These are phyloP conservation scores for Rhododendron kiyosumense DNA, from an alignment of 148 eudicot species.

Conservation along the genomic window DNA sequence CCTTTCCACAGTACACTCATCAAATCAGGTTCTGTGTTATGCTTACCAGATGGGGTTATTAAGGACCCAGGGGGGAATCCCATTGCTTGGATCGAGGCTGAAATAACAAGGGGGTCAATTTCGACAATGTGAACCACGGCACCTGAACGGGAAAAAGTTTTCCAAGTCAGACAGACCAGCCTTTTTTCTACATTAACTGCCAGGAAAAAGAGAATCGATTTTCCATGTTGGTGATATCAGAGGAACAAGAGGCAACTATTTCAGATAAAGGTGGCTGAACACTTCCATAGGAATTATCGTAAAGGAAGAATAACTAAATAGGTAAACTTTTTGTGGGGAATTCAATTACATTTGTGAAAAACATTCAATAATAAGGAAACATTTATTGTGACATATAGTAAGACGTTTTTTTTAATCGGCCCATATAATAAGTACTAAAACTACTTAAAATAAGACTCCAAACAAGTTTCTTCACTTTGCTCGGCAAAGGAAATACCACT, in stretches of 20 bases:
- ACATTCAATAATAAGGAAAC: neutral
- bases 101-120: conserved; percentile 83
- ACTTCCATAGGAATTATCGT: neutral
- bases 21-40: conserved; percentile 30
- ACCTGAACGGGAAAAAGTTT: conserved; percentile 36
- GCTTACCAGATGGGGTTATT: conserved; percentile 45
- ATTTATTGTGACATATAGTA: neutral
- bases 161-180: neutral
- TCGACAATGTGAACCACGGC: conserved; percentile 76
- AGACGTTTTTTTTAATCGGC: neutral
- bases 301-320: neutral
- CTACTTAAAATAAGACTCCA: neutral
- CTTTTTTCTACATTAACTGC: neutral
- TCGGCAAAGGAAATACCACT: neutral
- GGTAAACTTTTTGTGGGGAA: neutral
- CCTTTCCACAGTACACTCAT: conserved; percentile 76
- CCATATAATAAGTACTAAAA: neutral
- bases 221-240: neutral
- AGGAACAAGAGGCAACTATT: neutral
- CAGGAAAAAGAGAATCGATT: neutral
- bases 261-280: neutral
- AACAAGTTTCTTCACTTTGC: neutral
- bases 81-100: conserved; percentile 79
- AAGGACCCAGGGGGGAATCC: conserved; percentile 78
- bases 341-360: neutral